phyloP scores from a whole-genome alignment of 306 rosid species.

The Castanea crenata region DNA sequence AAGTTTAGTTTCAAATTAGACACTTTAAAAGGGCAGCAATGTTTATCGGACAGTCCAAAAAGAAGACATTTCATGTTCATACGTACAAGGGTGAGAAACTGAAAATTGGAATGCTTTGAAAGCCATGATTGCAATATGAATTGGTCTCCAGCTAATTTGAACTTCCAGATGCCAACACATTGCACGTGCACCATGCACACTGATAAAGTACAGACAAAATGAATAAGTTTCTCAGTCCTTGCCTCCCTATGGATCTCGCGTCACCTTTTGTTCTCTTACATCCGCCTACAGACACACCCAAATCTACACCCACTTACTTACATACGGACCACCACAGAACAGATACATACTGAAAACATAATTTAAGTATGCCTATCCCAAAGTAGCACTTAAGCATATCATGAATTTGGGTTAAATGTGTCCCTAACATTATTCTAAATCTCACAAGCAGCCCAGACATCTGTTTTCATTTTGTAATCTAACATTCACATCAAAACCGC shows the following conservation, averaged over 20 bases:
- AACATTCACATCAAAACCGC: constrained; percentile 33
- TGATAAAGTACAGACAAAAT: constrained; percentile 15
- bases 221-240: constrained; percentile 17
- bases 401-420: too few relatives aligned
- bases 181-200: constrained; percentile 45
- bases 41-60: not conserved
- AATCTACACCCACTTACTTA: too few relatives aligned
- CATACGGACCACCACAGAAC: too few relatives aligned
- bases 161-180: constrained; percentile 22
- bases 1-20: too few relatives aligned
- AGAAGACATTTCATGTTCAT: not conserved
- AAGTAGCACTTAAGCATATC: too few relatives aligned
- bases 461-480: not conserved
- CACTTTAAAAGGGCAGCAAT: not conserved
- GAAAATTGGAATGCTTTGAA: not conserved
- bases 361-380: too few relatives aligned
- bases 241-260: not conserved
- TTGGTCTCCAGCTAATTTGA: constrained; percentile 33
- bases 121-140: constrained; percentile 20
- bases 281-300: too few relatives aligned
- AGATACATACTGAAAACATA: too few relatives aligned
- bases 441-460: constrained; percentile 18
- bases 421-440: too few relatives aligned
- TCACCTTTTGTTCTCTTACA: not conserved
- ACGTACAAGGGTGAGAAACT: not conserved